Base-by-base conservation (phyloP, 495 filamentous ascomycete genomes). In the Penicillium arizonense region DNA sequence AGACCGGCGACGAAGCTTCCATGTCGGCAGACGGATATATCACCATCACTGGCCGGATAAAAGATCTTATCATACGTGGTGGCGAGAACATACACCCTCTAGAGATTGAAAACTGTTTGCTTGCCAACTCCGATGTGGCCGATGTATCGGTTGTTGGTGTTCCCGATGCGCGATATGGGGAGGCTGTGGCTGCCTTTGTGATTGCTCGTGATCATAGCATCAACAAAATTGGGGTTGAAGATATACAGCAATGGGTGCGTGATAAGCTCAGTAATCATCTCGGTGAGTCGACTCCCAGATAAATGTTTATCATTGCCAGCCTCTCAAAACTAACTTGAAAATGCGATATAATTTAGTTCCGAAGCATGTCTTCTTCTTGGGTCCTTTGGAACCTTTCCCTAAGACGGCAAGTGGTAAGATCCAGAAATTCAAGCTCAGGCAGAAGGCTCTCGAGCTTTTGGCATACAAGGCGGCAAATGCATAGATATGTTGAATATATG, bases 391-490 rank as follows among this genome's bases (percentile, higher is more conserved):
- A 0, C 77, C 82, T 8, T 94, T 89, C 61, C 94, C 94, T 7
- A 97, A 96, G 77, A 98, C 94, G 18, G 88, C 90, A 16, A 96
- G 90, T 65, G 94, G 94, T 28, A 98, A 98, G 79, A 94, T 98
- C 37, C 90, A 96, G 75, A 97, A 96, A 70, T 97, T 88, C 70
- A 95, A 89, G 68, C 71, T 98, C 60, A 82, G 80, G 66, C 86
- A 91, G 34, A 67, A 75, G 58, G 87, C 85, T 0, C 56, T 82
- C 21, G 57, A 75, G 52, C 56, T 78, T 30, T 43, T 84, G 30
- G 64, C 68, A 7, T 67, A 75, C 14, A 33, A 34, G 42, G 35
- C 41, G 41, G 36, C 28, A 9, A 26, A 18, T 53, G 21, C 28
- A 30, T 30, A 10, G 9, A 30, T 8, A 5, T 7, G 0, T 30